A percentile compares a stretch with the other conserved stretches of the same genome.
Conservation (phyloP, 441 rosid genomes). For the Hura crepitans region DNA sequence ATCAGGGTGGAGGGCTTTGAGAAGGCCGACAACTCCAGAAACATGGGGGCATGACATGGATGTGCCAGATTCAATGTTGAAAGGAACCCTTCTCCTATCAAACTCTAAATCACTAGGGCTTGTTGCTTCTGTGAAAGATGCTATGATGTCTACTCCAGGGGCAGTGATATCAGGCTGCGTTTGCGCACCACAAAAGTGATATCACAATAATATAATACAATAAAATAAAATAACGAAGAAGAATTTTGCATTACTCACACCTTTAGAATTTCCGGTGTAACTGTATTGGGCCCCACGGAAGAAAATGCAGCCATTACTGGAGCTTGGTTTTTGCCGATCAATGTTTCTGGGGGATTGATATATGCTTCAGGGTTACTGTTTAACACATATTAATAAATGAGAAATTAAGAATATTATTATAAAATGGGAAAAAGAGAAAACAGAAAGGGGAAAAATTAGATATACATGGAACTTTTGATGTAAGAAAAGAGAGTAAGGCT, state of each 20-base stretch:
- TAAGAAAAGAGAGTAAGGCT: constrained; percentile 35
- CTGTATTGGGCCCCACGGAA: constrained; percentile 48
- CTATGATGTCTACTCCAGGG: constrained; percentile 54
- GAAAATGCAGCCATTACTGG: constrained; percentile 56
- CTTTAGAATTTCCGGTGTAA: constrained; percentile 53
- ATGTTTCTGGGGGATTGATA: constrained; percentile 28
- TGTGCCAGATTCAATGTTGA: constrained; percentile 39
- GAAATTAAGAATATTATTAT: too few species aligned
- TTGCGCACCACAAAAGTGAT: too few species aligned
- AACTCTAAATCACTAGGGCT: constrained; percentile 22
- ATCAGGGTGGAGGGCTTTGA: constrained; percentile 41
- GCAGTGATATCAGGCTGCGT: constrained; percentile 61
- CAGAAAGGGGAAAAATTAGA: too few species aligned
- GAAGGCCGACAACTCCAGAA: constrained; percentile 52
- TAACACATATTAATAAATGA: neutral
- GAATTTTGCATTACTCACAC: constrained; percentile 28
- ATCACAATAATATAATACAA: too few species aligned
- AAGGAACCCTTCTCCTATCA: constrained; percentile 38
- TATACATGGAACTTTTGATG: constrained; percentile 35
- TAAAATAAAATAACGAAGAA: too few species aligned
- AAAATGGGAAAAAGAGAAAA: too few species aligned
- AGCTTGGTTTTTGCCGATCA: constrained; percentile 33
- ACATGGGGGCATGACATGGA: constrained; percentile 73
- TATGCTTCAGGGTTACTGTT: constrained; percentile 41
- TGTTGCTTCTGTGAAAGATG: constrained; percentile 32